A percentile compares a stretch with the other conserved stretches of the same genome.
Evolutionary conservation across 164 flowering plant genomes (phyloP).

Genomic region (Aristolochia contorta): DNA sequence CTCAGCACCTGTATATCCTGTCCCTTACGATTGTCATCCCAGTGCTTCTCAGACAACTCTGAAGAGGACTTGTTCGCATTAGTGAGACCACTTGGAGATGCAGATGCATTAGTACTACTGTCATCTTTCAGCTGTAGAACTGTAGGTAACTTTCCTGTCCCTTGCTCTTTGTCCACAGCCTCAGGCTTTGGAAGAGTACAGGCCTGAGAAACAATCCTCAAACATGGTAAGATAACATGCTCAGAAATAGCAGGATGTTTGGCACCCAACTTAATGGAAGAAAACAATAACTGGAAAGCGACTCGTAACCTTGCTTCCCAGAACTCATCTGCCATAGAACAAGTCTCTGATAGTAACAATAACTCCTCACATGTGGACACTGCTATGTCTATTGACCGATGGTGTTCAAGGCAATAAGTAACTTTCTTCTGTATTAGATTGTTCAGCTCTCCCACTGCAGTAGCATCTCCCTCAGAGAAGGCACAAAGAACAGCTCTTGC

Average conservation of each 20-base stretch:
- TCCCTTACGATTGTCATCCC: constrained; percentile 62
- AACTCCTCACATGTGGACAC: constrained; percentile 85
- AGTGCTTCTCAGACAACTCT: constrained; percentile 52
- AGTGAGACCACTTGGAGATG: constrained; percentile 25
- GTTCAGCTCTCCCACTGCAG: constrained; percentile 84
- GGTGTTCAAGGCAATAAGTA: constrained; percentile 94
- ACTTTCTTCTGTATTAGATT: constrained; percentile 79
- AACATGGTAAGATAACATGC: constrained; percentile 91
- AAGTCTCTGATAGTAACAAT: constrained; percentile 87
- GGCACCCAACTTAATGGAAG: constrained; percentile 85
- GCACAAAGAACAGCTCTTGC: constrained; percentile 94
- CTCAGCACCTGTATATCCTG: constrained; percentile 82
- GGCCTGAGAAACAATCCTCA: constrained; percentile 84
- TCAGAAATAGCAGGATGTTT: constrained; percentile 97
- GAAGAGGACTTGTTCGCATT: constrained; percentile 37
- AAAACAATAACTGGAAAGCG: constrained; percentile 86
- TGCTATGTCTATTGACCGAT: constrained; percentile 96
- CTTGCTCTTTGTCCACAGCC: constrained; percentile 54
- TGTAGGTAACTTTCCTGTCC: constrained; percentile 34
- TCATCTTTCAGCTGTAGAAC: constrained; percentile 46
- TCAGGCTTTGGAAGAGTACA: constrained; percentile 99
- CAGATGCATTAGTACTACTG: constrained; percentile 26
- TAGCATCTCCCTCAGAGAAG: constrained; percentile 82
- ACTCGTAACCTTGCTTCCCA: constrained; percentile 97
- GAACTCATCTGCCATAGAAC: constrained; percentile 85